Base-by-base conservation (phyloP, 2,329 filamentous ascomycete species). In the Davidsoniella virescens region DNA sequence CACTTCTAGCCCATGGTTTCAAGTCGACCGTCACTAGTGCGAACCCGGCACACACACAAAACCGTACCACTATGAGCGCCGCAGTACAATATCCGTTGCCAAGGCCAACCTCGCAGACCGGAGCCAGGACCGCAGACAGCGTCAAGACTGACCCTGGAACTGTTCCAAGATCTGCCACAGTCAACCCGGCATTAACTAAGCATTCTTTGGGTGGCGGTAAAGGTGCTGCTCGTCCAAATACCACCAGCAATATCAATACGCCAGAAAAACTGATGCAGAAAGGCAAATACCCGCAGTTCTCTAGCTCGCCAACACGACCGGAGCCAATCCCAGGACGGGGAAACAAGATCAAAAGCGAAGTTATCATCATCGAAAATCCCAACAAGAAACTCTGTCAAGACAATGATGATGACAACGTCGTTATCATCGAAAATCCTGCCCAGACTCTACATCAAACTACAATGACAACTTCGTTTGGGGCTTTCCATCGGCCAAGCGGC, bases 231-330 rank as follows among this genome's bases (percentile, higher is more conserved):
- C 44, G 37, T 2, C 23, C 36, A n/a, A 57, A 57, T 2, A 62
- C 5, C 16, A 33, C 14, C 36, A 25, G 41, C n/a, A 14, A 18
- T 14, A 17, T 42, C 20, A 5, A 38, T 16, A 23, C 18, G 4
- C 40, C 51, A 1, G 43, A 49, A 14, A 49, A 52, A 23, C 36
- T 42, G 14, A 3, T 43, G 1, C 47, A 47, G 25, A 61, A 3
- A 66, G 60, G 45, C 53, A 70, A 64, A 6, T 82, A 84, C 56
- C 60, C 67, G 0, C 72, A 69, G 54, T 77, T 79, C 57, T 78
- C 75, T 0, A 79, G 75, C 61, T 76, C 75, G 16, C 74, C 76
- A 3, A 60, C 65, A 2, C 58, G 60, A n/a, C 59, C 60, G 54
- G 56, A 53, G 49, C 57, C 51, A 17, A 57, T 17, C 44, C 25